Evolutionary conservation across 176 grass and related monocot species (phyloP), one percentile per base, ranked within the genome.

Genomic region (Triticum dicoccoides): DNA sequence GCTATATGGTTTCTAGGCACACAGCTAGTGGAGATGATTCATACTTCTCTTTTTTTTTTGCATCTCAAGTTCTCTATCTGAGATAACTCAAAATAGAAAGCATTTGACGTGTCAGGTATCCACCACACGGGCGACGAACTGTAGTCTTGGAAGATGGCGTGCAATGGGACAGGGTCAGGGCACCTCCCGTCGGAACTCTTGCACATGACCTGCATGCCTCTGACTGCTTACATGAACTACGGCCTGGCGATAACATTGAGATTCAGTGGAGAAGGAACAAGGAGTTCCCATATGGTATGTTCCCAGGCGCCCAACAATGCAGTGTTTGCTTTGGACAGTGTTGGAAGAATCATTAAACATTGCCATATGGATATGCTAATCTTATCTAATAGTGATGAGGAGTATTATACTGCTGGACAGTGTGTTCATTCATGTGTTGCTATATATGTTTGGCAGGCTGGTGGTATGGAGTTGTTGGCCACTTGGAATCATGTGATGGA

Each of bases 231-330:
- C 84, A 94, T 51, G 89, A 99, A 80, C 87, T 99, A 25, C 39
- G 76, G 21, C 92, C 97, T 5, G 92, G 94, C 0, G 87, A 96
- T 88, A 87, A 96, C 80, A 89, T 99, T 67, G 97, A 99, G 76
- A 99, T 99, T 86, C 97, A 99, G 80, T 99, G 97, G 97, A 94
- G 97, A 86, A 99, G 88, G 88, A 94, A 94, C 92, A 96, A 91
- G 54, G 92, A 94, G 72, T 94, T 99, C 77, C 97, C 97, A 47
- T 96, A 99, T 83, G 97, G 97, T 99, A 91, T 86, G 89, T 81
- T 91, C 89, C 89, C 9, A 20, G 67, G 35, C 69, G 87, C 76
- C 81, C 69, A 91, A 76, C 89, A 87, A 80, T 14, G 83, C 58
- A 87, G 67, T 51, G 18, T 47, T 71, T 18, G 39, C 68, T 67